These are phyloP conservation scores for Aspergillus proliferans DNA, from an alignment of 2,329 filamentous ascomycete species.

Conservation along the genomic window DNA sequence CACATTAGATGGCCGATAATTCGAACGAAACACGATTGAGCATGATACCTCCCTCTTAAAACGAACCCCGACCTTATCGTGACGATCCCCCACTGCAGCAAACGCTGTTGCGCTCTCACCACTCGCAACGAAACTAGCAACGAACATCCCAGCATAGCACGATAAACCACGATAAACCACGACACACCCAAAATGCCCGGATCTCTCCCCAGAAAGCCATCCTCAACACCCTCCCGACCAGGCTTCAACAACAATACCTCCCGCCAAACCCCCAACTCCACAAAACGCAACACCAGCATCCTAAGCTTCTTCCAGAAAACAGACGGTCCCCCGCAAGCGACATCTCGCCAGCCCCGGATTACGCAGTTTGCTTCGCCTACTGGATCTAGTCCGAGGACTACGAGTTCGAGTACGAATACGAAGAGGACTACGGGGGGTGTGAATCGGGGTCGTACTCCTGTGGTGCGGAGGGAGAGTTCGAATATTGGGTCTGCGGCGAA, in stretches of 20 bases:
- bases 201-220: slow-evolving; percentile 15
- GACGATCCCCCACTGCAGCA: neutral
- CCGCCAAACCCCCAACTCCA: slow-evolving; percentile 6
- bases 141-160: neutral
- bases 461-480: slow-evolving; percentile 6
- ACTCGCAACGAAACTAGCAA: neutral
- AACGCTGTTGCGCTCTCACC: neutral
- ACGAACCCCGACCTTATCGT: too few species aligned
- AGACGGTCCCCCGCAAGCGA: slow-evolving; percentile 48
- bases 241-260: slow-evolving; percentile 6
- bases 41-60: too few species aligned
- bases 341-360: slow-evolving; percentile 49
- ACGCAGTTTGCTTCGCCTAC: slow-evolving; percentile 31
- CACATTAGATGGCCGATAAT: too few species aligned
- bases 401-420: slow-evolving; percentile 1
- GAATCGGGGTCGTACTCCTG: slow-evolving; percentile 5
- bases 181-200: slow-evolving; percentile 17
- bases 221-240: slow-evolving; percentile 19
- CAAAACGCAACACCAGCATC: slow-evolving; percentile 56
- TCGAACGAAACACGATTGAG: too few species aligned
- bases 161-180: neutral
- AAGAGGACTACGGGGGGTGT: neutral
- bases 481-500: slow-evolving; percentile 4
- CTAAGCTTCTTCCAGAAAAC: slow-evolving; percentile 70
- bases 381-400: slow-evolving; percentile 15